These are phyloP conservation scores for Acanthamoeba triangularis DNA, from an alignment of 208 protist species.

Conservation along the genomic window DNA sequence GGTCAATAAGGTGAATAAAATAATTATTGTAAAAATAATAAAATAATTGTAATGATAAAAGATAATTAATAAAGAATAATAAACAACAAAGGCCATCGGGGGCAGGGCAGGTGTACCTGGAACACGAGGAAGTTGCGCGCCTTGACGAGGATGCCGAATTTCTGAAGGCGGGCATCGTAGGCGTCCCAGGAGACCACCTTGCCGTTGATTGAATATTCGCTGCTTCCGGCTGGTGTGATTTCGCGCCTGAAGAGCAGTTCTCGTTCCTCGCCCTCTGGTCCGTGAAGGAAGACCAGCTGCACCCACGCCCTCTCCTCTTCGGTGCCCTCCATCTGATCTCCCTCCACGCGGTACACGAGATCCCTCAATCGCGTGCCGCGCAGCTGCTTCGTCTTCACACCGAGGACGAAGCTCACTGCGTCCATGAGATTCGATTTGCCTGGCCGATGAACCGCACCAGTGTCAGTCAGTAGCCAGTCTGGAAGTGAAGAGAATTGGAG, in stretches of 20 bases:
- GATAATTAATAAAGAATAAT: background rate
- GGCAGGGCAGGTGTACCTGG: constrained; percentile 80
- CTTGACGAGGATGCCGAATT: constrained; percentile 94
- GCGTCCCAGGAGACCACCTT: constrained; percentile 91
- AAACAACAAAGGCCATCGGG: background rate
- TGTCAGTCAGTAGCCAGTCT: background rate
- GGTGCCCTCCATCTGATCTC: background rate
- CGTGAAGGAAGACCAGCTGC: constrained; percentile 39
- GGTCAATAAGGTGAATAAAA: background rate
- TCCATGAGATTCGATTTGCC: constrained; percentile 99
- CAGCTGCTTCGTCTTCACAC: constrained; percentile 91
- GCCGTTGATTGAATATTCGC: constrained; percentile 87
- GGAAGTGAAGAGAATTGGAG: background rate
- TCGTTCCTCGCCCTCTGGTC: constrained; percentile 28
- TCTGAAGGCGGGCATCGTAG: constrained; percentile 93
- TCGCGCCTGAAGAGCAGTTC: constrained; percentile 93
- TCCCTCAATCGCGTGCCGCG: constrained; percentile 94
- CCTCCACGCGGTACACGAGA: constrained; percentile 93
- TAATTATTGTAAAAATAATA: background rate
- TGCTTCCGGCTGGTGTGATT: constrained; percentile 89
- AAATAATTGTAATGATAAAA: background rate
- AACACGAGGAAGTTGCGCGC: constrained; percentile 96
- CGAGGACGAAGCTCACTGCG: constrained; percentile 98
- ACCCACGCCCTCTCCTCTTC: constrained; percentile 23
- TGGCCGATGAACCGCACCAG: constrained; percentile 29